These are phyloP conservation scores for Xylariaceae sp. DNA, from an alignment of 2,329 filamentous ascomycete species.

Conservation along the genomic window DNA sequence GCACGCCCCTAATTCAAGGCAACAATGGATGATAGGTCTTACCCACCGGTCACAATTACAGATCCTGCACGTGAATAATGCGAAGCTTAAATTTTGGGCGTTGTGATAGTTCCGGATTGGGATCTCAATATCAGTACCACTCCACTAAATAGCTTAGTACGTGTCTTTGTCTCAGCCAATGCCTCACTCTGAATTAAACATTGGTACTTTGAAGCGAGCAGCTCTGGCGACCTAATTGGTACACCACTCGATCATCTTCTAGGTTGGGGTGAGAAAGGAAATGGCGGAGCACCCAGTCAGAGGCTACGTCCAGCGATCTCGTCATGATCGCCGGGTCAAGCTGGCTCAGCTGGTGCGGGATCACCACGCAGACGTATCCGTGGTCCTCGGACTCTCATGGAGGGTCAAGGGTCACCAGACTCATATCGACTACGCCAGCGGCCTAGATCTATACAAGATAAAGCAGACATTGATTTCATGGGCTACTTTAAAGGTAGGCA, in stretches of 20 bases:
- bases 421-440: conserved; percentile 33
- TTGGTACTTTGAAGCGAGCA: not conserved
- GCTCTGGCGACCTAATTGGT: too few species aligned
- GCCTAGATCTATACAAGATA: conserved; percentile 24
- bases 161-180: not conserved
- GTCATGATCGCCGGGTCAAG: conserved; percentile 27
- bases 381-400: conserved; percentile 32
- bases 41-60: not conserved
- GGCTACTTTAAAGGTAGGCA: not conserved
- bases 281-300: conserved; percentile 1
- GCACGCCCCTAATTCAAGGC: not conserved
- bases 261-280: not conserved
- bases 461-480: not conserved
- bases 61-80: not conserved
- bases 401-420: conserved; percentile 19
- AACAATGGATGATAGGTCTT: not conserved
- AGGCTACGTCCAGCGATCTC: conserved; percentile 15
- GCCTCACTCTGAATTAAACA: not conserved
- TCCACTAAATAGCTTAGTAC: not conserved
- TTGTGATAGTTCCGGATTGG: conserved; percentile 3
- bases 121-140: not conserved
- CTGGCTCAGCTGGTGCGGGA: conserved; percentile 24
- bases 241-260: too few species aligned
- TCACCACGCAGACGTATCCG: conserved; percentile 21
- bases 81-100: not conserved